Evolutionary conservation across 1,284 basidiomycete species (phyloP).

Genomic region (Sanguinoderma infundibulare): DNA sequence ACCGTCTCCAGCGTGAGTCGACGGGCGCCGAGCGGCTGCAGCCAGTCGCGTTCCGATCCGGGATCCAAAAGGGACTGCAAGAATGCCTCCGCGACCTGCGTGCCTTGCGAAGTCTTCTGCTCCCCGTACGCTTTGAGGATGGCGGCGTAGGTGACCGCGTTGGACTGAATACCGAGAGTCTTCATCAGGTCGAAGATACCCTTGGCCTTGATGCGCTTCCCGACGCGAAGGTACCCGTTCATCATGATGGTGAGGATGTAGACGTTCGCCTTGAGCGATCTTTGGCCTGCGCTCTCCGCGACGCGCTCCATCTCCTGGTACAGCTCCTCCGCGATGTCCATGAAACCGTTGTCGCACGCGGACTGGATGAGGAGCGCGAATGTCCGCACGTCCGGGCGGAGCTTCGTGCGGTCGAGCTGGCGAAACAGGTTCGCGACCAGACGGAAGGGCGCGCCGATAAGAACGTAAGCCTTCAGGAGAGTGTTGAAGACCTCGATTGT

Average conservation of each 20-base stretch:
- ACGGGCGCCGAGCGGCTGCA: constrained; percentile 41
- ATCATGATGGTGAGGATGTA: constrained; percentile 88
- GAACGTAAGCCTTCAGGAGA: constrained; percentile 85
- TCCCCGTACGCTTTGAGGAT: constrained; percentile 70
- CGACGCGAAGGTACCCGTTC: constrained; percentile 71
- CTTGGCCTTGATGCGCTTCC: constrained; percentile 63
- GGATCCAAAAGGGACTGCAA: constrained; percentile 51
- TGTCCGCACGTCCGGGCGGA: constrained; percentile 66
- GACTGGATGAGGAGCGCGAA: constrained; percentile 85
- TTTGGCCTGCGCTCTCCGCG: constrained; percentile 37
- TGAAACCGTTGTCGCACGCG: constrained; percentile 76
- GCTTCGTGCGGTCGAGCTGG: constrained; percentile 51
- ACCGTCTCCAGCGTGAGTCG: constrained; percentile 55
- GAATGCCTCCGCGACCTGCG: constrained; percentile 66
- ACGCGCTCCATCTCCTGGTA: constrained; percentile 68
- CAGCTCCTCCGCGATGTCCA: constrained; percentile 72
- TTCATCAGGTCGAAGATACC: constrained; percentile 80
- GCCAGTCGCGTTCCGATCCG: constrained; percentile 45
- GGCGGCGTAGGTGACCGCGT: constrained; percentile 71
- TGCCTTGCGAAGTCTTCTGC: constrained; percentile 49
- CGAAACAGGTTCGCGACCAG: constrained; percentile 72
- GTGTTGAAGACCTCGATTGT: constrained; percentile 74
- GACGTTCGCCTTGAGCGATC: constrained; percentile 51
- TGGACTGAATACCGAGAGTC: constrained; percentile 68
- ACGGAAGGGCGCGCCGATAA: constrained; percentile 78